Evolutionary conservation across 768 basidiomycete species (phyloP), one percentile per base, ranked within the genome.

Genomic region (Coprinellus micaceus): DNA sequence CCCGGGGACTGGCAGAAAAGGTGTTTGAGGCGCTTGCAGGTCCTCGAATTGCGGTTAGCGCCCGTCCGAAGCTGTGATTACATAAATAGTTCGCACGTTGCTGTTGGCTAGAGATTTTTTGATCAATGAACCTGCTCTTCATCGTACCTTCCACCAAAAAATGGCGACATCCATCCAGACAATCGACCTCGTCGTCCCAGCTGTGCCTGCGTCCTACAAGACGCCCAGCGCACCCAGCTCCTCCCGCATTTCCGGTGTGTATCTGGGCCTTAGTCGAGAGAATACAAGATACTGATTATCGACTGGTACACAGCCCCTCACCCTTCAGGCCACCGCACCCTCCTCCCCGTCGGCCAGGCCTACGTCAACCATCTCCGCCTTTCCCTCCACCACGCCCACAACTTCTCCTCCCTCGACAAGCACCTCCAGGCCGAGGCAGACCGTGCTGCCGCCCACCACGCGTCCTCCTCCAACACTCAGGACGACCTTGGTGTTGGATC

Each of bases 401-500:
- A 92, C 1, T 95, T 97, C 67, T 86, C 85, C 49, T 84, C 91
- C 53, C 82, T 94, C 62, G 94, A 98, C 74, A 80, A 80, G 64
- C 79, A 82, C 66, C 69, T 82, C 46, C 70, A 70, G 4, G 71
- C 68, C 1, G 76, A 76, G 56, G 66, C 68, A 22, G 71, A 73
- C 64, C 81, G 79, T 33, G 70, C 80, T 30, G 74, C 79, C 52
- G 76, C 76, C 3, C 72, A 83, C 17, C 79, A 80, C 61, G 83
- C 77, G 19, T 64, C 72, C 37, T 65, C 67, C 46, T 58, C 58
- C 5, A 81, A 63, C n/a, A 70, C 67, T 2, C 89, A 89, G 59
- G 90, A 91, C 64, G 94, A 95, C 75, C 84, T 93, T 12, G 96
- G 94, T 26, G 88, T 98, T 5, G 95, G 94, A 1, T 89, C 93